These are phyloP conservation scores for Candida caryicola DNA, from an alignment of 805 yeast species.

Conservation along the genomic window DNA sequence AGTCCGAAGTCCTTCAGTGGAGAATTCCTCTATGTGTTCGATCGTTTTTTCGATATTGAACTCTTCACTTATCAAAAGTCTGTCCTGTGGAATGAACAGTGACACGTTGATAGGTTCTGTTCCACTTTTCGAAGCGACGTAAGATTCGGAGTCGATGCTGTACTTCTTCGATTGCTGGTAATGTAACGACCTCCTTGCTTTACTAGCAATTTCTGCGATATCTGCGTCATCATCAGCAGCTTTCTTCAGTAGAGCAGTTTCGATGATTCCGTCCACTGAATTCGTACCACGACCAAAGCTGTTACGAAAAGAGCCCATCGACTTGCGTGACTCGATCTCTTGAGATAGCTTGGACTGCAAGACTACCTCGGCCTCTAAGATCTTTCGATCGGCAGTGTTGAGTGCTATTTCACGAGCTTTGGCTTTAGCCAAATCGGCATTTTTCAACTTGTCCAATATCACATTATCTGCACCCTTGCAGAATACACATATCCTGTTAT, in stretches of 20 bases:
- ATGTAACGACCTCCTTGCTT: conserved; percentile 58
- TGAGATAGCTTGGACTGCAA: conserved; percentile 51
- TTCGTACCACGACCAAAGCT: conserved; percentile 16
- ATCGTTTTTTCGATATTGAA: conserved; percentile 79
- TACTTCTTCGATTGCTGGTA: conserved; percentile 58
- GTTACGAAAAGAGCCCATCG: conserved; percentile 32
- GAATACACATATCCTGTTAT: conserved; percentile 66
- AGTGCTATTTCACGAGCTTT: conserved; percentile 64
- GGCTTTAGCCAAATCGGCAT: conserved; percentile 54
- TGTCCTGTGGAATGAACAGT: conserved; percentile 43
- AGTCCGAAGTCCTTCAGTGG: conserved; percentile 92
- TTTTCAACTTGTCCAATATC: conserved; percentile 68
- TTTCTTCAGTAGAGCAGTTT: conserved; percentile 44
- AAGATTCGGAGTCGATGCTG: conserved; percentile 24
- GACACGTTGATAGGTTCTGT: neutral
- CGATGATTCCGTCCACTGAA: conserved; percentile 35
- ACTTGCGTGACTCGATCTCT: conserved; percentile 29
- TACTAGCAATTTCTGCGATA: conserved; percentile 49
- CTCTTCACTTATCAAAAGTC: conserved; percentile 64
- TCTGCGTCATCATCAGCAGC: conserved; percentile 54
- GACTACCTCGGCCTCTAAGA: conserved; percentile 73
- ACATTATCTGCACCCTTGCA: conserved; percentile 97
- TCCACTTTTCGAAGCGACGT: neutral
- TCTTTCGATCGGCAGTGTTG: conserved; percentile 60
- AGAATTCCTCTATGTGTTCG: conserved; percentile 89